Base-by-base conservation (phyloP, 345 rosid genomes). In the Limnanthes douglasii region DNA sequence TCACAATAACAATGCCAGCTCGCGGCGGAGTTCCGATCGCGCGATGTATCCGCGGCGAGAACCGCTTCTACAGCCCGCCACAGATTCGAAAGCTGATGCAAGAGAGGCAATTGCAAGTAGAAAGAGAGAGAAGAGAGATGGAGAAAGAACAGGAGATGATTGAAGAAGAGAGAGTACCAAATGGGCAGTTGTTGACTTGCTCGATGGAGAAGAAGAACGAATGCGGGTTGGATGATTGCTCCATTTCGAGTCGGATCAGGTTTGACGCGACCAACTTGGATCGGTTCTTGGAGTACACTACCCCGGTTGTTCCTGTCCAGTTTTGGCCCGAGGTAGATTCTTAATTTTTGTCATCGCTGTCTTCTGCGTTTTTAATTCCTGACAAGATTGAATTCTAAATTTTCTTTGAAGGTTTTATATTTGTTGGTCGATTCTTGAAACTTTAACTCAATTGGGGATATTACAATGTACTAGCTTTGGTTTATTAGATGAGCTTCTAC, bases 241-340 rank as follows among this genome's bases (percentile, higher is more conserved):
- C 72, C 23, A 32, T 56, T 6, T 65, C 62, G 18, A 46, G 60
- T 8, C 64, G 55, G 47, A 31, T 22, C 16, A 45, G 31, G 31
- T 18, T 15, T 37, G 39, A 32, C 26, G 50, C 42, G 8, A 64
- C 93, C 10, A 88, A 83, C 66, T 68, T 83, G 70, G 80, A 72
- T 46, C 73, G 81, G 54, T 88, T 88, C 73, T 59, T 88, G 51
- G 78, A 73, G 53, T 45, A 42, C 45, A 78, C 95, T 2, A 71
- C 93, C 52, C 97, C 95, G 0, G 26, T 54, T 2, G 95, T 88
- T 25, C 51, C 68, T 18, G 66, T 65, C 3, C 86, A 75, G 31
- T 22, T 46, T 53, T 51, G 71, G 52, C 86, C 93, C 4, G 63
- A 75, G 93, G 97, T 88, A 53, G 0, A 37, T 23, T 32, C 24